Evolutionary conservation across 2,329 filamentous ascomycete genomes (phyloP).

Genomic region (Colletotrichum salicis): DNA sequence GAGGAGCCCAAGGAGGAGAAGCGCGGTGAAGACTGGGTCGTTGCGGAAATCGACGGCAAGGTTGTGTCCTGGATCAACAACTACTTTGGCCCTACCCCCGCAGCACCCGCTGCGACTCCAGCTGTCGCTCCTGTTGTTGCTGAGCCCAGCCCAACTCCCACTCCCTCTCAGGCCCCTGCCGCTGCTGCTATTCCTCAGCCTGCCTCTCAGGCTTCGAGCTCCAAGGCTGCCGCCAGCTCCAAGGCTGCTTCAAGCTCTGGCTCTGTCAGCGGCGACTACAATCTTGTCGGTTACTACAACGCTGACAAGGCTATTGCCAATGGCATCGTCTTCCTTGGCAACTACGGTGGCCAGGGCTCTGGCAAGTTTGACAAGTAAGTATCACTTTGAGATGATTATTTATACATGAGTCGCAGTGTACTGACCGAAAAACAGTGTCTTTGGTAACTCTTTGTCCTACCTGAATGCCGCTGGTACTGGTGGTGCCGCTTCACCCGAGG

Average conservation of each 20-base stretch:
- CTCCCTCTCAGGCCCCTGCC: constrained; percentile 34
- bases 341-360: constrained; percentile 57
- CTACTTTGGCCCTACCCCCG: constrained; percentile 53
- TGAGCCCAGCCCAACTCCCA: constrained; percentile 20
- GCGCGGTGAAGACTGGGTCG: constrained; percentile 60
- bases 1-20: constrained; percentile 52
- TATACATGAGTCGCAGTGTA: background rate
- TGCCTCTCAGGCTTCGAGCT: constrained; percentile 31
- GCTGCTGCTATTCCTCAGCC: constrained; percentile 25
- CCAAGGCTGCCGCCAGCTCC: constrained; percentile 20
- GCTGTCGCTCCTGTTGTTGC: constrained; percentile 33
- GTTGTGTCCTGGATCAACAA: constrained; percentile 69
- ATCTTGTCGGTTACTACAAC: constrained; percentile 58
- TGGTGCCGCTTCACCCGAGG: constrained; percentile 50
- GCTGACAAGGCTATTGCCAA: constrained; percentile 51
- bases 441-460: constrained; percentile 59
- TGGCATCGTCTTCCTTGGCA: constrained; percentile 60
- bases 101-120: constrained; percentile 24
- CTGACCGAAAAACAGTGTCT: constrained; percentile 44
- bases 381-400: background rate
- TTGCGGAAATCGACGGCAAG: constrained; percentile 68
- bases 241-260: background rate
- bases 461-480: constrained; percentile 53
- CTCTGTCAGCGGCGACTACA: constrained; percentile 46
- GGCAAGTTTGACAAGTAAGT: constrained; percentile 57